These are phyloP conservation scores for California macrophylla DNA, from an alignment of 441 rosid genomes.

Conservation along the genomic window DNA sequence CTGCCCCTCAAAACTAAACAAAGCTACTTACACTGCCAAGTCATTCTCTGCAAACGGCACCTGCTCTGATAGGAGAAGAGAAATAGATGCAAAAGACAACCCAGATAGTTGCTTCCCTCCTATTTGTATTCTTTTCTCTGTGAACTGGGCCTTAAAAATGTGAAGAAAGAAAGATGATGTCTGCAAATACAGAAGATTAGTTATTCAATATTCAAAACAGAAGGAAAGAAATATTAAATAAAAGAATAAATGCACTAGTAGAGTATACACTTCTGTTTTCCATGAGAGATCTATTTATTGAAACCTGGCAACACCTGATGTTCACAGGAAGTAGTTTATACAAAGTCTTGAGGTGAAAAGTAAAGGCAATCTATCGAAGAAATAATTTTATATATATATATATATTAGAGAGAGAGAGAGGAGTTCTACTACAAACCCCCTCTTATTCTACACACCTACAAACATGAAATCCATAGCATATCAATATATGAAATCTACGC, in stretches of 20 bases:
- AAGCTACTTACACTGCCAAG: constrained; percentile 61
- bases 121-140: constrained; percentile 53
- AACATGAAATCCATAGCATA: no score
- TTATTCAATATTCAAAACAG: not conserved
- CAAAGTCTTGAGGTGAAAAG: not conserved
- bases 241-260: not conserved
- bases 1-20: constrained; percentile 5
- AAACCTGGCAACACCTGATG: not conserved
- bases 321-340: not conserved
- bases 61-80: constrained; percentile 70
- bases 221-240: not conserved
- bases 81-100: constrained; percentile 49
- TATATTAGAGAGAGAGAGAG: no score
- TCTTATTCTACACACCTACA: no score
- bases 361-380: not conserved
- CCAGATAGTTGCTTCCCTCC: constrained; percentile 78
- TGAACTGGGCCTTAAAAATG: constrained; percentile 69
- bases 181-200: constrained; percentile 37
- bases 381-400: no score
- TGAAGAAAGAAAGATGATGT: constrained; percentile 75
- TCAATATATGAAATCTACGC: no score
- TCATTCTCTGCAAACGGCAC: constrained; percentile 66
- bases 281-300: not conserved
- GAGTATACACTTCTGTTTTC: not conserved
- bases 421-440: no score